Base-by-base conservation (phyloP, 495 filamentous ascomycete genomes). In the Podospora didyma region DNA sequence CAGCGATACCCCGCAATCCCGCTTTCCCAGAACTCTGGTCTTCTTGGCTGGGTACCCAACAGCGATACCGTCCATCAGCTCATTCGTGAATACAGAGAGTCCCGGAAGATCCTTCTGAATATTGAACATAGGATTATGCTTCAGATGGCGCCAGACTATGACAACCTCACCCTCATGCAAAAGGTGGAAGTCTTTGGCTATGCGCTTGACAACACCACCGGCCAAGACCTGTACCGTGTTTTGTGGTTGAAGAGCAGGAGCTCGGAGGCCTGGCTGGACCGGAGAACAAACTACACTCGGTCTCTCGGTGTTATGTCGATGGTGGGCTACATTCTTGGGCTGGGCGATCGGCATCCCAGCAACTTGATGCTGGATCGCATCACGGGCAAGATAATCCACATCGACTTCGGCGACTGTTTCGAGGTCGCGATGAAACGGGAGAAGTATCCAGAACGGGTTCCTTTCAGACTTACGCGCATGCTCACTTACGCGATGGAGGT, bases 101-200 rank as follows among this genome's bases (percentile, higher is more conserved):
- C 89, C 53, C 86, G 94, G 26, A 95, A 96, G 64, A 99, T 99
- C 58, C 78, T 99, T 22, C 85, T 99, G 46, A 99, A 99, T 62
- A 99, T 99, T 58, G 94, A 99, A 72, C 94, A 99, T 64, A 88
- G 94, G 22, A 97, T 99, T 65, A 99, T 99, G 94, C 78, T 99
- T 34, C 94, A 99, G 69, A 99, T 99, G 94, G 94, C 94, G 12
- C 95, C 94, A 2, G 94, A 99, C 69, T 97, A 97, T 66, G 94
- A 99, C 60, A 96, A 95, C 60, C 83, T 99, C 14, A 96, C 94
- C 0, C 82, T 99, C 24, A 99, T 99, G 95, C 95, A 99, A 69
- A 99, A 99, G 74, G 95, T 97, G 2, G 94, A 99, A 68, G 94
- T 99, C 9, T 99, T 99, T 62, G 92, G 93, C 24, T 99, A 99